Base-by-base conservation (phyloP, 108 stramenopile genomes). In the Epithemia pelagica region DNA sequence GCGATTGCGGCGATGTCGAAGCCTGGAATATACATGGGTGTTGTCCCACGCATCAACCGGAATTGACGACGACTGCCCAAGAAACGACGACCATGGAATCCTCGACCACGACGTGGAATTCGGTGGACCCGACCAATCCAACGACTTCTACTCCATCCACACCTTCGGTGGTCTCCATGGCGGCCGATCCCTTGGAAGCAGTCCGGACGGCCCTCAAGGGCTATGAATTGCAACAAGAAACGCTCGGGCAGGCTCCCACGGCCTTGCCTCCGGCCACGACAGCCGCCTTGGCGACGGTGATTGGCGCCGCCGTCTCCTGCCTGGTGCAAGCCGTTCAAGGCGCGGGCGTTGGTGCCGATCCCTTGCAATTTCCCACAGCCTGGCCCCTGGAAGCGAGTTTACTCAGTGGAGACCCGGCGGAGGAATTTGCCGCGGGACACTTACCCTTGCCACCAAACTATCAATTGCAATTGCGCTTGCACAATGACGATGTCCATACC, bases 1-100 rank as follows among this genome's bases (percentile, higher is more conserved):
- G 98, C 65, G 98, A 99, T 82, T 99, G 98, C 67, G 98, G 98
- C n/a, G 98, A 99, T 74, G 66, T 79, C 2, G 98, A 99, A 72
- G 97, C 98, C 21, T 99, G 98, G 98, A 80, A 78, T 24, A 71
- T 78, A 7, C 82, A 80, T 58, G 97, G 98, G 20, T 95, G 94
- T 75, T 99, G 98, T 77, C 52, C 62, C 21, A 22, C 58, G 23
- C 98, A 99, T 75, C 76, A 87, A 60, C 88, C 89, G 25, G 59
- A 52, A 22, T 37, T 54, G 25, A 7, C 28, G 21, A 7, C 28
- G 46, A n/a, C 32, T 5, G 67, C 32, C 28, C 56, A 29, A 53
- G 54, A 52, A 59, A 58, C 2, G 73, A 72, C 3, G 30, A 59
- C 30, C 54, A 54, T 30, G 58, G 61, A 2, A 52, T 5, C 10